Base-by-base conservation (phyloP, 2,329 filamentous ascomycete species). In the Laburnicola sp. region DNA sequence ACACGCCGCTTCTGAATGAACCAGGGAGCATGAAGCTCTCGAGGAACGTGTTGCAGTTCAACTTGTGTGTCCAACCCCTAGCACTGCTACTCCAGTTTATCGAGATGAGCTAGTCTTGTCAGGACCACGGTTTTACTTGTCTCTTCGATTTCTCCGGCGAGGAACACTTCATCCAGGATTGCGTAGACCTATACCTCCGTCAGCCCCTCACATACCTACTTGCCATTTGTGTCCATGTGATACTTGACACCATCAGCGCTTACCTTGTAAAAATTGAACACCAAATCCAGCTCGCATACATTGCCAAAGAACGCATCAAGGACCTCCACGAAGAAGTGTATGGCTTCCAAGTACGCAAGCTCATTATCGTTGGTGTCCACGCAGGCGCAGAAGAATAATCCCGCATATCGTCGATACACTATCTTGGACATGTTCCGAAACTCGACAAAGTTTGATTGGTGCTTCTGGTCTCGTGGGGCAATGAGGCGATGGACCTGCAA, bases 341-440 rank as follows among this genome's bases (percentile, higher is more conserved):
- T 97, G 5, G 92, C 94, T 77, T 99, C 94, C 53, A 99, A 82
- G 70, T 91, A 97, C 25, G 94, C 93, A 54, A 99, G 81, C 79
- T 99, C 94, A 76, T 97, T 99, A 76, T 99, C 94, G 75, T 97
- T 97, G 45, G 93, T 95, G 76, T 99, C 94, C 71, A 99, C 94
- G 76, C 94, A 97, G 47, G 92, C 95, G 80, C 94, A 99, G 80
- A 99, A 99, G 84, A 99, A 99, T 52, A 99, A 85, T 0, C 94
- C 94, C 0, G 94, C 94, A 76, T 99, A 99, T 57, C 94, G 89
- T 38, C 95, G 88, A 79, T 99, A 99, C 47, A 99, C 91, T 65
- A 99, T 89, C 79, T 97, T 97, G 72, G 93, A 75, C 63, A 74
- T 91, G 76, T 91, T 89, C 61, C 90, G 88, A 78, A 86, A 86